Conservation (phyloP, 805 yeast genomes). For the Starmerella vitae region DNA sequence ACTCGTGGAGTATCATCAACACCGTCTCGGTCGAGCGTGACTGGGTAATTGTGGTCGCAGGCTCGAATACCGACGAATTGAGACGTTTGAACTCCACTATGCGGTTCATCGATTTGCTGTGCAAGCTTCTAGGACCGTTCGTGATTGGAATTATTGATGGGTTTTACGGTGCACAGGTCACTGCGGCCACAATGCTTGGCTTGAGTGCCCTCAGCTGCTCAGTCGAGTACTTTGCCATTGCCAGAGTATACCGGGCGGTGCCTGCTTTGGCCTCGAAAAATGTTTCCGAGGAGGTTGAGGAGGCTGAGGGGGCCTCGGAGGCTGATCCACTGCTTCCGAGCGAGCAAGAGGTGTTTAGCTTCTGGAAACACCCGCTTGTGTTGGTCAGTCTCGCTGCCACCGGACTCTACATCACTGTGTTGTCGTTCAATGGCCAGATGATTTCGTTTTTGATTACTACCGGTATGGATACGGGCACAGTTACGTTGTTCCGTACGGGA, state of each 20-base stretch:
- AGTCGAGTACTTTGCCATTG: slow-evolving; percentile 28
- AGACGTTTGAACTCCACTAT: slow-evolving; percentile 27
- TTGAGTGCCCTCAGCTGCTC: slow-evolving; percentile 25
- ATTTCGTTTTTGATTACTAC: slow-evolving; percentile 28
- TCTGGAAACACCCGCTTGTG: slow-evolving; percentile 23
- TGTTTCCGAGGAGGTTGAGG: not conserved
- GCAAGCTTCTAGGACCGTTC: slow-evolving; percentile 31
- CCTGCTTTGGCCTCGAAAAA: slow-evolving; percentile 22
- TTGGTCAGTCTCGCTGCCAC: slow-evolving; percentile 26
- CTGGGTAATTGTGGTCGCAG: slow-evolving; percentile 31
- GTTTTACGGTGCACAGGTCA: slow-evolving; percentile 16
- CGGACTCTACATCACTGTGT: slow-evolving; percentile 29
- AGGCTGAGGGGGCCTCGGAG: not conserved
- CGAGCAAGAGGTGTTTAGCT: slow-evolving; percentile 12
- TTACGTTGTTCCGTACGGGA: slow-evolving; percentile 28
- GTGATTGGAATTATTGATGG: slow-evolving; percentile 27
- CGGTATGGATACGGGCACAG: slow-evolving; percentile 24
- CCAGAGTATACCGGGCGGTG: slow-evolving; percentile 26
- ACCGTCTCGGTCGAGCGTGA: slow-evolving; percentile 32
- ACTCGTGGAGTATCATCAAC: slow-evolving; percentile 27
- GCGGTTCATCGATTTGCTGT: slow-evolving; percentile 31
- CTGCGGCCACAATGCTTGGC: slow-evolving; percentile 24
- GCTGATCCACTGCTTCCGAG: not conserved
- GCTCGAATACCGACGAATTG: slow-evolving; percentile 21
- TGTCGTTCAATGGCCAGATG: slow-evolving; percentile 30